phyloP scores from a whole-genome alignment of 129 eudicot species.

The Flaveria brownii region DNA sequence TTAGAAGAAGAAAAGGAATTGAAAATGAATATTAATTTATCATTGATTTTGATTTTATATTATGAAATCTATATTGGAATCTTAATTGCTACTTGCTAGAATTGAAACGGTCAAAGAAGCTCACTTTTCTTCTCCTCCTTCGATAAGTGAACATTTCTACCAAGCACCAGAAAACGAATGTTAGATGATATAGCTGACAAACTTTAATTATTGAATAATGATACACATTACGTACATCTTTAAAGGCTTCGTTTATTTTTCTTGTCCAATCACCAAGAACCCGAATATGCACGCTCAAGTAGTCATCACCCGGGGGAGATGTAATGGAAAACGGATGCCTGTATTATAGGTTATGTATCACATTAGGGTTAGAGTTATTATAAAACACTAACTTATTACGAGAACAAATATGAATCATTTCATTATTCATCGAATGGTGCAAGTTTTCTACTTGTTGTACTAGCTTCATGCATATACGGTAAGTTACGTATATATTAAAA shows the following conservation, averaged over 20 bases:
- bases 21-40: too few species aligned
- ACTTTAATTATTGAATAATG: too few species aligned
- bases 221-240: slow-evolving; percentile 39
- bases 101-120: not conserved
- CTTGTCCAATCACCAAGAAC: slow-evolving; percentile 84
- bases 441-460: too few species aligned
- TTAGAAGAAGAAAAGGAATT: not conserved
- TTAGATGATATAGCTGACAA: not conserved
- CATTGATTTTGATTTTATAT: not conserved
- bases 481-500: too few species aligned
- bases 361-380: too few species aligned
- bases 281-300: slow-evolving; percentile 70
- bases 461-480: too few species aligned
- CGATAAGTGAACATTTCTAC: not conserved
- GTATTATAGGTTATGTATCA: not conserved
- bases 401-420: too few species aligned
- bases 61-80: too few species aligned
- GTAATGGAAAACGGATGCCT: slow-evolving; percentile 95
- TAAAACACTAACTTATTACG: too few species aligned
- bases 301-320: slow-evolving; percentile 75
- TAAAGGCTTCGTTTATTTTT: slow-evolving; percentile 50
- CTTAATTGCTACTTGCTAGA: too few species aligned
- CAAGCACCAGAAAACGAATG: not conserved
- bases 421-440: too few species aligned
- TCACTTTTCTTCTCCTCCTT: slow-evolving; percentile 55